Evolutionary conservation across 2,329 filamentous ascomycete species (phyloP), one percentile per base, ranked within the genome.

Genomic region (Penicillium sp.): DNA sequence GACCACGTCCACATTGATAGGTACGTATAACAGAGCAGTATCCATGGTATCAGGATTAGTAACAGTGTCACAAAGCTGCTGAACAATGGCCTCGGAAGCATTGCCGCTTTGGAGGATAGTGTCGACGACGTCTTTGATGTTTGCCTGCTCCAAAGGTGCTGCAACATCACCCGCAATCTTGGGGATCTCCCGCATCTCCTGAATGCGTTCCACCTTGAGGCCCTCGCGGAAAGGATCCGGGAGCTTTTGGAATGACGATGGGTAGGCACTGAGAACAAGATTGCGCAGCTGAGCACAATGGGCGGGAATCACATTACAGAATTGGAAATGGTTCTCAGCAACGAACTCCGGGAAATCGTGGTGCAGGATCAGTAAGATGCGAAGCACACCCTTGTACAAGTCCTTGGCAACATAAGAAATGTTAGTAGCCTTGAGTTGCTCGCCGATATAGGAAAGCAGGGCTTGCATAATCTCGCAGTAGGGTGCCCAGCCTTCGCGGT

Each of bases 331-430:
- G 71, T 96, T 91, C 65, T 92, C 90, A 6, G 90, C 89, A 41
- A 99, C 77, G 73, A 96, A 99, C 54, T 97, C 92, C 0, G 93
- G 89, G 74, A 91, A 97, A 72, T 99, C 94, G 69, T 97, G 94
- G 64, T 96, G 90, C 51, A 99, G 79, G 50, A 96, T 83, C 31
- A 96, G 79, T 52, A 97, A 77, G 56, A 97, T 84, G 68, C 95
- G 92, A 46, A 96, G 78, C 1, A 89, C 85, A 8, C 88, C 91
- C 57, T 90, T 87, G 72, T 96, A 97, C 58, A 96, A 85, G 52
- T 93, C 90, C 70, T 90, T 92, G 31, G 87, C 85, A 49, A 89
- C 82, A 31, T 85, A 80, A 3, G 86, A 81, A 15, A 91, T 82
- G 55, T 86, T 86, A 26, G 87, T 77, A 9, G 86, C 82, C 74